Percentiles rank a stretch among this genome's conserved stretches.
Conservation (phyloP, 805 yeast species). For the Vanderwaltozyma polyspora region DNA sequence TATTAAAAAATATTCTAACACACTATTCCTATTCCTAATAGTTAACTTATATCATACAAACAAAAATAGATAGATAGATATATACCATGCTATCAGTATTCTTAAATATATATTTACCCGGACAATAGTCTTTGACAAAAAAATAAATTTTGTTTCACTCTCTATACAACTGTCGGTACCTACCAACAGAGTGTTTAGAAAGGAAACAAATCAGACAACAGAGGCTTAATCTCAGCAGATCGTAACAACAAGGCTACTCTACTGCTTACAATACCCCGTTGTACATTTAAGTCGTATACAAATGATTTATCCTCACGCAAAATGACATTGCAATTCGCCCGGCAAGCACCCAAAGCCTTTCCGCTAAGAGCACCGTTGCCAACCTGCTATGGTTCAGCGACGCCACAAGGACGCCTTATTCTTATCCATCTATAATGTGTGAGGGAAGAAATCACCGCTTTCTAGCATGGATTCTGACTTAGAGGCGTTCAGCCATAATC, state of each 20-base stretch:
- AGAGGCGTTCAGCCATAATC: conserved; percentile 40
- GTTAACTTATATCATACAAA: too few relatives aligned
- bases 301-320: conserved; percentile 38
- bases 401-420: conserved; percentile 31
- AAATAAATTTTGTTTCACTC: too few relatives aligned
- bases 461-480: conserved; percentile 45
- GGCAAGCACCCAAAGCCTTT: conserved; percentile 32
- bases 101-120: too few relatives aligned
- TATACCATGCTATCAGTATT: too few relatives aligned
- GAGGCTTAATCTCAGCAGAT: conserved; percentile 34
- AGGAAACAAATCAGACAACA: conserved; percentile 13
- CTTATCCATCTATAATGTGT: conserved; percentile 33
- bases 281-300: conserved; percentile 37
- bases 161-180: too few relatives aligned
- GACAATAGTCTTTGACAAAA: too few relatives aligned
- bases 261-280: conserved; percentile 39
- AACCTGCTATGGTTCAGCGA: conserved; percentile 35
- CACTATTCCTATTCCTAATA: too few relatives aligned
- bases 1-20: too few relatives aligned
- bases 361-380: conserved; percentile 29
- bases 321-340: conserved; percentile 34
- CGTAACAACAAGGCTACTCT: conserved; percentile 46
- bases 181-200: too few relatives aligned
- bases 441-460: conserved; percentile 33
- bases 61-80: too few relatives aligned